Percentiles rank a stretch among this genome's conserved stretches.
These are phyloP conservation scores for Xanthoconium stramineum DNA, from an alignment of 768 basidiomycete species.

Conservation along the genomic window DNA sequence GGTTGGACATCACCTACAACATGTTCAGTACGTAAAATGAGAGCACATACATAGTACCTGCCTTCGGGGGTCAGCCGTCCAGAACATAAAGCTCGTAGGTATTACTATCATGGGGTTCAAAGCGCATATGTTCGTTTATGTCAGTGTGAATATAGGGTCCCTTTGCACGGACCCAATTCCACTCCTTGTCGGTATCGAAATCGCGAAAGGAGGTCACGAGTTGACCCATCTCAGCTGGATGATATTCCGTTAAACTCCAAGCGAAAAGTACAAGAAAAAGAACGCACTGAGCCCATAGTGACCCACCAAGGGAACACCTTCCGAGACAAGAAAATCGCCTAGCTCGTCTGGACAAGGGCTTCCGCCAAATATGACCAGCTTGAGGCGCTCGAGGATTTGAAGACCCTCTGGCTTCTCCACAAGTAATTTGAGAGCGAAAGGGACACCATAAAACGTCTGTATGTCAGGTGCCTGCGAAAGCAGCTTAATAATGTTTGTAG, in stretches of 20 bases:
- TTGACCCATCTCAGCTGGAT: slow-evolving; percentile 32
- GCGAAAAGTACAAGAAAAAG: background rate
- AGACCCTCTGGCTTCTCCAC: slow-evolving; percentile 47
- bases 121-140: slow-evolving; percentile 35
- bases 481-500: slow-evolving; percentile 39
- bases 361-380: slow-evolving; percentile 51
- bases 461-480: slow-evolving; percentile 34
- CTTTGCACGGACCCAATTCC: slow-evolving; percentile 50
- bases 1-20: slow-evolving; percentile 34
- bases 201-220: slow-evolving; percentile 48
- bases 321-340: slow-evolving; percentile 45
- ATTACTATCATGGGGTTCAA: slow-evolving; percentile 41
- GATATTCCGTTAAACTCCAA: background rate
- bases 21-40: background rate
- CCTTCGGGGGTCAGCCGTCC: slow-evolving; percentile 52
- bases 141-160: slow-evolving; percentile 17
- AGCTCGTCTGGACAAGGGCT: slow-evolving; percentile 53
- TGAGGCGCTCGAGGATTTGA: slow-evolving; percentile 38
- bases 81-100: slow-evolving; percentile 48
- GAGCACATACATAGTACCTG: slow-evolving; percentile 17
- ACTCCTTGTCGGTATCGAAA: slow-evolving; percentile 48
- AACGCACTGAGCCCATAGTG: slow-evolving; percentile 48
- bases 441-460: slow-evolving; percentile 37
- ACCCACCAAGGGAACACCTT: slow-evolving; percentile 48
- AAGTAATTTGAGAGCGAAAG: slow-evolving; percentile 42